A percentile compares a stretch with the other conserved stretches of the same genome.
phyloP scores from a whole-genome alignment of 1,284 basidiomycete species.

The Irpex rosettiformis region DNA sequence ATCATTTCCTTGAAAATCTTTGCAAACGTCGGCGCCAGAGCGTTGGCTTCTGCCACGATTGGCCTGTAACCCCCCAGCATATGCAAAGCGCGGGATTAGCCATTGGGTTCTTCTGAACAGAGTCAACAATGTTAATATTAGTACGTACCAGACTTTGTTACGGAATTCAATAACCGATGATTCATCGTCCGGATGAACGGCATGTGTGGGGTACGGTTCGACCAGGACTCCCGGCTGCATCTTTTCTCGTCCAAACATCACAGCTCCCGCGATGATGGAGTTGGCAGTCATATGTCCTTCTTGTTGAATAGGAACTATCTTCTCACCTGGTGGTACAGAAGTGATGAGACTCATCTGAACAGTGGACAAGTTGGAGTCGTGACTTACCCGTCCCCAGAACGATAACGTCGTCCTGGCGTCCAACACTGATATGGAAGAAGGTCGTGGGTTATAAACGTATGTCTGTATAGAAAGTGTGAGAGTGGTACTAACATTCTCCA shows the following conservation, averaged over 20 bases:
- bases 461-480: background rate
- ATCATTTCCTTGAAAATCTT: slow-evolving; percentile 36
- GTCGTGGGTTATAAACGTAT: background rate
- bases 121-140: slow-evolving; percentile 1
- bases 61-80: slow-evolving; percentile 5
- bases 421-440: slow-evolving; percentile 13
- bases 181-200: slow-evolving; percentile 10
- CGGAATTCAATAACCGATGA: slow-evolving; percentile 3
- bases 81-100: background rate
- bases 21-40: slow-evolving; percentile 33
- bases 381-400: slow-evolving; percentile 19
- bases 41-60: slow-evolving; percentile 31
- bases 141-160: slow-evolving; percentile 15
- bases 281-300: slow-evolving; percentile 28
- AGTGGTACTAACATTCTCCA: slow-evolving; percentile 17
- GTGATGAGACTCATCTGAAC: background rate
- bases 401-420: slow-evolving; percentile 23
- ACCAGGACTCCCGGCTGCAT: slow-evolving; percentile 22
- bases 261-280: slow-evolving; percentile 23
- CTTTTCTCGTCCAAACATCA: slow-evolving; percentile 22
- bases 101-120: background rate
- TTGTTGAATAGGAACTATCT: slow-evolving; percentile 28
- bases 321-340: slow-evolving; percentile 16
- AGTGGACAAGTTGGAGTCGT: background rate
- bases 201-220: slow-evolving; percentile 16